Evolutionary conservation across 2,329 filamentous ascomycete genomes (phyloP).

Genomic region (Periconia sp.): DNA sequence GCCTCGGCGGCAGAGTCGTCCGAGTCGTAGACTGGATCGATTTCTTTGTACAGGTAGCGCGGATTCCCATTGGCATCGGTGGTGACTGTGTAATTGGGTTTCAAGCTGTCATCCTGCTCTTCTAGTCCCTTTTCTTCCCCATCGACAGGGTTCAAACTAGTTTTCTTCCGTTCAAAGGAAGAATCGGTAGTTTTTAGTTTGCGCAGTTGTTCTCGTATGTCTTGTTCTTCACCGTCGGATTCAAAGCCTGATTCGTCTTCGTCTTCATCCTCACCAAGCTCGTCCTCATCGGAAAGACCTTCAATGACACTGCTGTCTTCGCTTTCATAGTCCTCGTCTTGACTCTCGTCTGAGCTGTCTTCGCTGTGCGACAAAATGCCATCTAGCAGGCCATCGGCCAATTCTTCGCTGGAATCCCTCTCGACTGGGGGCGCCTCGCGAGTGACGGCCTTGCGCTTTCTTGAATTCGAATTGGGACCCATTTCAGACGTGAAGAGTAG

Average conservation of each 20-base stretch:
- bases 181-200: constrained; percentile 42
- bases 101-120: constrained; percentile 27
- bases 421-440: constrained; percentile 32
- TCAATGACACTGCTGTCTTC: constrained; percentile 37
- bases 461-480: constrained; percentile 48
- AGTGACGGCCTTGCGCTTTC: constrained; percentile 49
- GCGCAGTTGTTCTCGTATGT: constrained; percentile 49
- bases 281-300: constrained; percentile 32
- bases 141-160: constrained; percentile 21
- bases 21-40: constrained; percentile 92
- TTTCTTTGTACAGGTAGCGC: constrained; percentile 90
- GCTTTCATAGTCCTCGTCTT: constrained; percentile 27
- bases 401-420: constrained; percentile 37
- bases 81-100: constrained; percentile 61
- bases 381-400: constrained; percentile 44
- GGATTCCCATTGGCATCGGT: constrained; percentile 88
- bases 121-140: constrained; percentile 19
- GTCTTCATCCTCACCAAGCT: constrained; percentile 34
- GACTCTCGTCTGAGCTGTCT: constrained; percentile 37
- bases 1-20: constrained; percentile 81
- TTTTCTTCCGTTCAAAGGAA: constrained; percentile 17
- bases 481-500: constrained; percentile 13
- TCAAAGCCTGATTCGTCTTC: constrained; percentile 40
- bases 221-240: constrained; percentile 43
- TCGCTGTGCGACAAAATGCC: constrained; percentile 47